These are phyloP conservation scores for Ganoderma boninense DNA, from an alignment of 1,284 basidiomycete species.

Conservation along the genomic window DNA sequence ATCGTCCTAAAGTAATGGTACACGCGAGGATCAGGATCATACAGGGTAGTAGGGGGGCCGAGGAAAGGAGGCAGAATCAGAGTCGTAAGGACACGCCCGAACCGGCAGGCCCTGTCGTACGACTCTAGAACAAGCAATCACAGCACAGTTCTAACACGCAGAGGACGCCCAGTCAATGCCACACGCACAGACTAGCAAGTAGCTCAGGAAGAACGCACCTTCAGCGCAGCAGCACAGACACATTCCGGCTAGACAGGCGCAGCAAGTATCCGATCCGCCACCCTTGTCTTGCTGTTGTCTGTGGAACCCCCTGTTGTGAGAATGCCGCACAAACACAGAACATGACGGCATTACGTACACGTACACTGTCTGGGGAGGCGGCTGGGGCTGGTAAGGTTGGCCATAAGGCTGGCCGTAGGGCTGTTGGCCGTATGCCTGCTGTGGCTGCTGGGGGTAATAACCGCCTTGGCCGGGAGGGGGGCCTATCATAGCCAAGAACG, in stretches of 20 bases:
- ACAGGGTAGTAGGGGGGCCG: constrained; percentile 14
- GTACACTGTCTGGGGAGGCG: constrained; percentile 76
- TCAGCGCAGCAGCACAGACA: constrained; percentile 83
- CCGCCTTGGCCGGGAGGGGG: constrained; percentile 70
- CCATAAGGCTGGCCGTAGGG: constrained; percentile 39
- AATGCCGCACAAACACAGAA: background rate
- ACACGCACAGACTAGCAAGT: background rate
- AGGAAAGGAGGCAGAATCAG: constrained; percentile 5
- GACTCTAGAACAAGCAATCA: constrained; percentile 69
- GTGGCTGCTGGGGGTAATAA: constrained; percentile 82
- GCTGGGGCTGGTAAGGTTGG: constrained; percentile 66
- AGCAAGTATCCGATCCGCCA: constrained; percentile 54
- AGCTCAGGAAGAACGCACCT: constrained; percentile 53
- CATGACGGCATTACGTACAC: constrained; percentile 56
- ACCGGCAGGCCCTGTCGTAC: constrained; percentile 24
- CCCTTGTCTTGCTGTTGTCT: constrained; percentile 48
- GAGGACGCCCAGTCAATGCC: constrained; percentile 21
- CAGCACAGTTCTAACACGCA: constrained; percentile 65
- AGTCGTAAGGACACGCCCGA: constrained; percentile 11
- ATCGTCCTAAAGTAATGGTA: constrained; percentile 26
- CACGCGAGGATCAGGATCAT: constrained; percentile 26
- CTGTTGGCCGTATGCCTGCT: constrained; percentile 62
- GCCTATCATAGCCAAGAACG: constrained; percentile 45
- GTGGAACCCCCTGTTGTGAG: constrained; percentile 7
- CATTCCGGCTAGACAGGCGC: constrained; percentile 76